Percentiles rank a stretch among this genome's conserved stretches.
These are phyloP conservation scores for Eucalyptus brandiana DNA, from an alignment of 345 rosid genomes.

Conservation along the genomic window DNA sequence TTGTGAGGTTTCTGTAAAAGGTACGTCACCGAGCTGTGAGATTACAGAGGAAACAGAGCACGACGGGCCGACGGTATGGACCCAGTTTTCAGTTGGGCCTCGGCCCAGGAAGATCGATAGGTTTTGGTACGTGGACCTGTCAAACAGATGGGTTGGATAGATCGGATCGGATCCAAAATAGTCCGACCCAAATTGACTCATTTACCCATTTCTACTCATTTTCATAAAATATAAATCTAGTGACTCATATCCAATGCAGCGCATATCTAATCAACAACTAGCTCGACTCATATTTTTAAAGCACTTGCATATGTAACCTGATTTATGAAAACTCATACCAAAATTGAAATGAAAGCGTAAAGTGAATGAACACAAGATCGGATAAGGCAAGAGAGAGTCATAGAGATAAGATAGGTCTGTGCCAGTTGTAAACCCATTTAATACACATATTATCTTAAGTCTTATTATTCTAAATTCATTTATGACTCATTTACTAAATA, in stretches of 20 bases:
- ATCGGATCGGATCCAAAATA: too few relatives aligned
- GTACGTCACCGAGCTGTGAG: neutral
- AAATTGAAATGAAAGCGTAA: rapidly evolving
- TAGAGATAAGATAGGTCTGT: rapidly evolving
- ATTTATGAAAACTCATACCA: neutral
- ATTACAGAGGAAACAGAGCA: neutral
- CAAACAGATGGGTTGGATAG: neutral
- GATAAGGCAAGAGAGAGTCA: neutral
- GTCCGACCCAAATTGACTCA: rapidly evolving
- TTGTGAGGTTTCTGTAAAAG: neutral
- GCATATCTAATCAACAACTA: too few relatives aligned
- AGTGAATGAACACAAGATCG: rapidly evolving
- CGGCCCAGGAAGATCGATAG: neutral
- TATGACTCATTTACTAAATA: rapidly evolving
- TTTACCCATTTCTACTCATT: too few relatives aligned
- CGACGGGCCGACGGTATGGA: neutral
- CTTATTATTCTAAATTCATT: rapidly evolving
- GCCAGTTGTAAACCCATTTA: too few relatives aligned
- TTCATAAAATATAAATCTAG: too few relatives aligned
- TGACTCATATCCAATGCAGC: rapidly evolving
- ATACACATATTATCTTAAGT: rapidly evolving
- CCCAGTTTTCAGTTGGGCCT: neutral
- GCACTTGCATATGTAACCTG: rapidly evolving
- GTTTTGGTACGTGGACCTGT: neutral
- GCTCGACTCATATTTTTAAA: too few relatives aligned